These are phyloP conservation scores for Penicillium malachiteum DNA, from an alignment of 495 filamentous ascomycete species.

Conservation along the genomic window DNA sequence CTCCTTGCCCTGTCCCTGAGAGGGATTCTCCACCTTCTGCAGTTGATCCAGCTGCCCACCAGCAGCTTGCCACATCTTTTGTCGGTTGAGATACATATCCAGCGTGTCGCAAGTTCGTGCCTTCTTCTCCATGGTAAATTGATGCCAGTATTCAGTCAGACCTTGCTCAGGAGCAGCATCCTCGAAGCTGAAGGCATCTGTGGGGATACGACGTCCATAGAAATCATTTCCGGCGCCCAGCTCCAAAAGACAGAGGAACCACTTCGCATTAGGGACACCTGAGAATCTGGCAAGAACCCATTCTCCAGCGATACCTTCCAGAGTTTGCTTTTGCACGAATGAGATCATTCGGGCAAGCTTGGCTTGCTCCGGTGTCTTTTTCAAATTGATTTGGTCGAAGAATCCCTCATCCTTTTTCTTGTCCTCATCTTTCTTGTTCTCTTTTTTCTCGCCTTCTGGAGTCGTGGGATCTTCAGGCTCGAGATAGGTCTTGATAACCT, in stretches of 20 bases:
- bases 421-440: not conserved
- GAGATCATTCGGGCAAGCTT: slow-evolving; percentile 37
- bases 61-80: slow-evolving; percentile 2
- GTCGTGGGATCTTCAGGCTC: not conserved
- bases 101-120: slow-evolving; percentile 11
- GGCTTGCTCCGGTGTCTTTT: slow-evolving; percentile 22
- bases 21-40: not conserved
- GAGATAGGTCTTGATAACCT: slow-evolving; percentile 10
- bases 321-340: slow-evolving; percentile 39
- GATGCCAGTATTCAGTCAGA: slow-evolving; percentile 20
- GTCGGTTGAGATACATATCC: slow-evolving; percentile 8
- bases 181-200: slow-evolving; percentile 17
- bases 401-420: not conserved
- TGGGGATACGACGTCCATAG: slow-evolving; percentile 2
- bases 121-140: slow-evolving; percentile 15
- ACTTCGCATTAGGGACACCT: slow-evolving; percentile 37
- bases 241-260: slow-evolving; percentile 49
- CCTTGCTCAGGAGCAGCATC: slow-evolving; percentile 18
- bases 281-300: slow-evolving; percentile 51
- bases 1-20: not conserved
- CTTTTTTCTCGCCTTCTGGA: not conserved
- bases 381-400: not conserved
- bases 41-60: not conserved
- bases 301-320: slow-evolving; percentile 42
- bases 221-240: slow-evolving; percentile 17